A percentile compares a stretch with the other conserved stretches of the same genome.
These are phyloP conservation scores for Tanozyma kutaoensis DNA, from an alignment of 805 yeast species.

Conservation along the genomic window DNA sequence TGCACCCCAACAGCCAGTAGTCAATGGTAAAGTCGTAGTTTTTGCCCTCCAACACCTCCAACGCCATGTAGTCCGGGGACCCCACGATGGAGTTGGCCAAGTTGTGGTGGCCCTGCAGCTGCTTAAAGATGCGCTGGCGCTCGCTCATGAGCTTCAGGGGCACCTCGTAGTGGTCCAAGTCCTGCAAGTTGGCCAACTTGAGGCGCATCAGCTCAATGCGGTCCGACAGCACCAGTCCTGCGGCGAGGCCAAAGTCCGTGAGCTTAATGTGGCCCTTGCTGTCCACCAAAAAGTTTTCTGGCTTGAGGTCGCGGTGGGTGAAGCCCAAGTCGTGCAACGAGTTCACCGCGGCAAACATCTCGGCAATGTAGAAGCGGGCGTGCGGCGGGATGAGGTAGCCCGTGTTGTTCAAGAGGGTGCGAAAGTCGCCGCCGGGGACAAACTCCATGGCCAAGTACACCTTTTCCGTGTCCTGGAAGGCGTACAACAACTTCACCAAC, in stretches of 20 bases:
- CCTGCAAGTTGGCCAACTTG: slow-evolving; percentile 55
- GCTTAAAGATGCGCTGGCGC: slow-evolving; percentile 75
- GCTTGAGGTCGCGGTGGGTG: slow-evolving; percentile 94
- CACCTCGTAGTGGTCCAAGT: slow-evolving; percentile 44
- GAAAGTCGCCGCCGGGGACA: slow-evolving; percentile 99
- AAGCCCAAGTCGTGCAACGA: slow-evolving; percentile 90
- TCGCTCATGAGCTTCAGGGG: slow-evolving; percentile 68
- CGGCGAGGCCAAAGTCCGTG: slow-evolving; percentile 95
- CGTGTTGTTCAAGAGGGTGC: slow-evolving; percentile 87
- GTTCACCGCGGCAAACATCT: slow-evolving; percentile 92
- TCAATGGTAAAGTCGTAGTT: slow-evolving; percentile 93
- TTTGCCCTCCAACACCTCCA: slow-evolving; percentile 90
- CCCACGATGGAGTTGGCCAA: slow-evolving; percentile 95
- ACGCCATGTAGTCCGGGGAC: slow-evolving; percentile 97
- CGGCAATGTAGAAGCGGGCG: slow-evolving; percentile 87
- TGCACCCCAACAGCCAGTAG: slow-evolving; percentile 98
- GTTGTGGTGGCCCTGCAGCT: slow-evolving; percentile 69
- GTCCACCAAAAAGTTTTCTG: slow-evolving; percentile 85
- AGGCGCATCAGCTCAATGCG: slow-evolving; percentile 87
- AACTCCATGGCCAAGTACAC: slow-evolving; percentile 96
- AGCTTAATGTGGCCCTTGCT: slow-evolving; percentile 83
- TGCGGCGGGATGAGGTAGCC: slow-evolving; percentile 90
- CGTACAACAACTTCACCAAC: slow-evolving; percentile 87
- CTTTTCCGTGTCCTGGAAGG: slow-evolving; percentile 86
- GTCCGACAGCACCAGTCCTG: slow-evolving; percentile 88